These are phyloP conservation scores for Gelatoporia subvermispora DNA, from an alignment of 768 basidiomycete species.

Conservation along the genomic window DNA sequence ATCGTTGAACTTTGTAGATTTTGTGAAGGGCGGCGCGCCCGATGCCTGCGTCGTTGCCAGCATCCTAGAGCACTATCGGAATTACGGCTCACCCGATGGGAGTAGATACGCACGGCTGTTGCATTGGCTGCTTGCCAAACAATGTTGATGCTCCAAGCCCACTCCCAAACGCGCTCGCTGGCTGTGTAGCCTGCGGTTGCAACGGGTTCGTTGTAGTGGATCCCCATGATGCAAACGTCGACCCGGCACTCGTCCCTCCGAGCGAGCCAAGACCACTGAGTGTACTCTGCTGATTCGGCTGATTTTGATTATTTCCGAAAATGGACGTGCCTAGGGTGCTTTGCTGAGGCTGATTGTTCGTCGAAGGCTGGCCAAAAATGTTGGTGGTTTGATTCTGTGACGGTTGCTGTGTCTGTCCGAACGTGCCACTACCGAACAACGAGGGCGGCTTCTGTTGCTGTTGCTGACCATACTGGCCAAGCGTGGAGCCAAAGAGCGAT, in stretches of 20 bases:
- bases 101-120: slow-evolving; percentile 15
- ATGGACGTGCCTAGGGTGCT: slow-evolving; percentile 21
- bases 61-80: neutral
- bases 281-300: slow-evolving; percentile 21
- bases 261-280: slow-evolving; percentile 13
- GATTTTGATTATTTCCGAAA: slow-evolving; percentile 30
- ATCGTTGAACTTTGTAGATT: slow-evolving; percentile 77
- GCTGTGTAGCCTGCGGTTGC: slow-evolving; percentile 10
- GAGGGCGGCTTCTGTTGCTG: slow-evolving; percentile 20
- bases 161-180: slow-evolving; percentile 6
- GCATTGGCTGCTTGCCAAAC: slow-evolving; percentile 13
- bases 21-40: slow-evolving; percentile 39
- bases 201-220: slow-evolving; percentile 3
- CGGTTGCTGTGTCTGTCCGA: slow-evolving; percentile 21
- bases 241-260: slow-evolving; percentile 10
- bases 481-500: slow-evolving; percentile 15
- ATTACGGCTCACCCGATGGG: neutral
- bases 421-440: slow-evolving; percentile 11
- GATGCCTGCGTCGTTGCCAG: slow-evolving; percentile 6
- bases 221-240: slow-evolving; percentile 8
- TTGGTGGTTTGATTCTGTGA: slow-evolving; percentile 12
- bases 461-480: slow-evolving; percentile 12
- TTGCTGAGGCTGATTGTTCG: slow-evolving; percentile 30
- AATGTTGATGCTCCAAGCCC: slow-evolving; percentile 3
- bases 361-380: slow-evolving; percentile 25